Base-by-base conservation (phyloP, 257 asterid genomes). In the Plectranthus barbatus region DNA sequence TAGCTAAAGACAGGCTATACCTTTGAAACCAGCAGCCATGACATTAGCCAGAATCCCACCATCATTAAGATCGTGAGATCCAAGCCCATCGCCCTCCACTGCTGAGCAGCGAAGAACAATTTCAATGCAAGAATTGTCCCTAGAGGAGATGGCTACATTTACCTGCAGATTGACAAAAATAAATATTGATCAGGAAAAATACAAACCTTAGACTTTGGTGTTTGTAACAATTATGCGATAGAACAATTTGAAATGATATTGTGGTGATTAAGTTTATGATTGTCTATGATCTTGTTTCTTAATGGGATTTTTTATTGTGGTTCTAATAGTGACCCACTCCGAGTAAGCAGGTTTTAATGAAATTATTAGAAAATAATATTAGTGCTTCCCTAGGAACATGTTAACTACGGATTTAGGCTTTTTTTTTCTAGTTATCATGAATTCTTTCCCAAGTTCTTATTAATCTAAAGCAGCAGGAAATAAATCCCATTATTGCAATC, bases 21-120 rank as follows among this genome's bases (percentile, higher is more conserved):
- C 99, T 87, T 93, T 93, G 83, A 90, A 82, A 74, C 99, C 94
- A 74, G 97, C 85, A 0, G 97, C 90, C 76, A 90, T 73, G 73
- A 87, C 80, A 23, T 75, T 77, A 52, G 90, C 91, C 57, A 93
- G 87, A 76, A 93, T 53, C 44, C 99, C 97, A 60, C 99, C 99
- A 84, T 93, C 95, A 61, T 85, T 80, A 65, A 72, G 84, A 60
- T 84, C 79, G 51, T 90, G 95, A 48, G 69, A 56, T 69, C 97
- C 99, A 76, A 93, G 81, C 67, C 96, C 99, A 81, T 93, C 97
- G 20, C 95, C 91, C 31, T 82, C 95, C 64, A 72, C 77, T 40
- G 97, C 96, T 81, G 80, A 69, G 81, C 99, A 87, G 65, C 97
- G 94, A 56, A 87, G 82, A 41, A 72, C 91, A 70, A 90, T 87